A percentile compares a stretch with the other conserved stretches of the same genome.
Evolutionary conservation across 1,139 yeast species (phyloP).

Genomic region (Blastobotrys serpentis): DNA sequence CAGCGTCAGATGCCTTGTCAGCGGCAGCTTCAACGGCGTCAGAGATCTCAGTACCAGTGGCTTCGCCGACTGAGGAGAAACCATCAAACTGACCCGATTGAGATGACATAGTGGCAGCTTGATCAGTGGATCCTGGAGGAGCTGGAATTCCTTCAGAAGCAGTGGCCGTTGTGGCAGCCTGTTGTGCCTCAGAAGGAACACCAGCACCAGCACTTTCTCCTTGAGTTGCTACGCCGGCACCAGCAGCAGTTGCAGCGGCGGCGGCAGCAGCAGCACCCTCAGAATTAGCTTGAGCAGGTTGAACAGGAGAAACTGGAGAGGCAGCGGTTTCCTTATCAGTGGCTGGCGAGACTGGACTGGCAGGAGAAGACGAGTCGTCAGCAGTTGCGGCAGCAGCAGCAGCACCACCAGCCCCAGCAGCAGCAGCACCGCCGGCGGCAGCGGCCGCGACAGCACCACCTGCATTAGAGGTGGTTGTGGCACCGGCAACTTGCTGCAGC

Average conservation of each 20-base stretch:
- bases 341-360: constrained; percentile 6
- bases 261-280: constrained; percentile 9
- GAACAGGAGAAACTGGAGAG: constrained; percentile 14
- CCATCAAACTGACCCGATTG: neutral
- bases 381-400: neutral
- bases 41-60: neutral
- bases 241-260: constrained; percentile 6
- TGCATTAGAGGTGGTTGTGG: constrained; percentile 11
- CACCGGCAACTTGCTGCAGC: constrained; percentile 31
- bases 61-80: neutral
- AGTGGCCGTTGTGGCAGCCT: constrained; percentile 5
- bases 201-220: constrained; percentile 10
- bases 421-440: neutral
- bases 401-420: constrained; percentile 1
- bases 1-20: neutral
- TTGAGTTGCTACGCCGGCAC: no score
- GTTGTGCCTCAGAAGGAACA: constrained; percentile 2
- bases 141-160: neutral
- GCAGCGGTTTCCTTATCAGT: constrained; percentile 8
- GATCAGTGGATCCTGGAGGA: neutral
- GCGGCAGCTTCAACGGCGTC: constrained; percentile 1
- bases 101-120: neutral
- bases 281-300: constrained; percentile 1
- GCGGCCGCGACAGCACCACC: constrained; percentile 7
- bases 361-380: constrained; percentile 6